phyloP scores from a whole-genome alignment of 2,329 filamentous ascomycete genomes.

The Teratosphaeria zuluensis region DNA sequence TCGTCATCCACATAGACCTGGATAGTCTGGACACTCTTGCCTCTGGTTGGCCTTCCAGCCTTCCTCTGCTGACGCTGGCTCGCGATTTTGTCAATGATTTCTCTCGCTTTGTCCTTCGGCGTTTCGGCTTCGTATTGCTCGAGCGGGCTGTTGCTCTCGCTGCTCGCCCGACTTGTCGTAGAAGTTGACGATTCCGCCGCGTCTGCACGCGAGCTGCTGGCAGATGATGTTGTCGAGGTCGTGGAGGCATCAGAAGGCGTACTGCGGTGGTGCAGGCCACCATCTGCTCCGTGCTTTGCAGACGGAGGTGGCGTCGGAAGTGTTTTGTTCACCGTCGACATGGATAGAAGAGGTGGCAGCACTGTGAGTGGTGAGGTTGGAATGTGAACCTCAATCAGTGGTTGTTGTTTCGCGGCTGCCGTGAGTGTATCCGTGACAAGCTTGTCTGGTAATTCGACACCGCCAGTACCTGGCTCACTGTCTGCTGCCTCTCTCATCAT shows the following conservation, averaged over 20 bases:
- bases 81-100: neutral
- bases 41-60: neutral
- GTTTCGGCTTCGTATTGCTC: constrained; percentile 1
- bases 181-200: neutral
- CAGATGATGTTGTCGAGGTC: neutral
- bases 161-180: neutral
- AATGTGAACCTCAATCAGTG: neutral
- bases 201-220: neutral
- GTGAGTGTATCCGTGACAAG: neutral
- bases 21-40: constrained; percentile 13
- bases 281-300: neutral
- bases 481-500: constrained; percentile 6
- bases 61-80: neutral
- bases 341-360: neutral
- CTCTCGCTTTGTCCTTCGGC: neutral
- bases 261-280: neutral
- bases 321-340: neutral
- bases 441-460: constrained; percentile 2
- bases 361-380: neutral
- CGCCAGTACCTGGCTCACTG: constrained; percentile 1
- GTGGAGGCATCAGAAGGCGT: neutral
- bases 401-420: neutral
- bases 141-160: neutral
- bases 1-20: constrained; percentile 18
- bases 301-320: neutral